phyloP scores from a whole-genome alignment of 2,329 filamentous ascomycete genomes.

The Nemania abortiva region DNA sequence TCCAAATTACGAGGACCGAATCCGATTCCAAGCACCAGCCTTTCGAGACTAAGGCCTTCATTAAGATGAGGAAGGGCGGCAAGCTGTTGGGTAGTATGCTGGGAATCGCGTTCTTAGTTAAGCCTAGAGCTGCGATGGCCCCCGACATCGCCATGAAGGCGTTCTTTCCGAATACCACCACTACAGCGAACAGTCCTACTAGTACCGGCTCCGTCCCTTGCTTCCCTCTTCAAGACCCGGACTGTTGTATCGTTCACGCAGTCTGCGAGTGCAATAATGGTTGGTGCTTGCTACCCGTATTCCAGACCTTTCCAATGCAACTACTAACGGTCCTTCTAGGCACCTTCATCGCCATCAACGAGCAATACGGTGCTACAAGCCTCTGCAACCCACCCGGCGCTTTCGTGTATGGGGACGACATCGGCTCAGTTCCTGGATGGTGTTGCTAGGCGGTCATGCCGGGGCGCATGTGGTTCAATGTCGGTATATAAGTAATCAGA shows the following conservation, averaged over 20 bases:
- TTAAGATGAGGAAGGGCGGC: constrained; percentile 25
- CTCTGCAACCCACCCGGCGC: constrained; percentile 41
- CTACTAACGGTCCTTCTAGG: constrained; percentile 30
- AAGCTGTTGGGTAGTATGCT: constrained; percentile 28
- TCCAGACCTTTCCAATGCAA: constrained; percentile 4
- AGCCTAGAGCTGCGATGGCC: constrained; percentile 26
- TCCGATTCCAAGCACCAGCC: background rate
- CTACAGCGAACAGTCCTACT: constrained; percentile 2
- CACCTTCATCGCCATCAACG: constrained; percentile 43
- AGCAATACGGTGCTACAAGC: constrained; percentile 25
- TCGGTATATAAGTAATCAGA: background rate
- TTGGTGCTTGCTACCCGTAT: constrained; percentile 6
- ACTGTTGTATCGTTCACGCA: constrained; percentile 40
- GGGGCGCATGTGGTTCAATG: background rate
- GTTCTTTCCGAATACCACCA: constrained; percentile 39
- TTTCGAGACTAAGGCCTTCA: background rate
- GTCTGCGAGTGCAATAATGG: constrained; percentile 44
- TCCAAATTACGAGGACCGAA: background rate
- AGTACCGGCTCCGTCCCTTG: constrained; percentile 29
- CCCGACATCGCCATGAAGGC: constrained; percentile 1
- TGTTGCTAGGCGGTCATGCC: constrained; percentile 34
- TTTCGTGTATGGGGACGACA: constrained; percentile 38
- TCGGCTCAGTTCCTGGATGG: constrained; percentile 39
- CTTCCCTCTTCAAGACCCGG: constrained; percentile 44
- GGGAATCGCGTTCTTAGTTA: constrained; percentile 9